Evolutionary conservation across 2,329 filamentous ascomycete genomes (phyloP).

Genomic region (Fusarium ambrosium): DNA sequence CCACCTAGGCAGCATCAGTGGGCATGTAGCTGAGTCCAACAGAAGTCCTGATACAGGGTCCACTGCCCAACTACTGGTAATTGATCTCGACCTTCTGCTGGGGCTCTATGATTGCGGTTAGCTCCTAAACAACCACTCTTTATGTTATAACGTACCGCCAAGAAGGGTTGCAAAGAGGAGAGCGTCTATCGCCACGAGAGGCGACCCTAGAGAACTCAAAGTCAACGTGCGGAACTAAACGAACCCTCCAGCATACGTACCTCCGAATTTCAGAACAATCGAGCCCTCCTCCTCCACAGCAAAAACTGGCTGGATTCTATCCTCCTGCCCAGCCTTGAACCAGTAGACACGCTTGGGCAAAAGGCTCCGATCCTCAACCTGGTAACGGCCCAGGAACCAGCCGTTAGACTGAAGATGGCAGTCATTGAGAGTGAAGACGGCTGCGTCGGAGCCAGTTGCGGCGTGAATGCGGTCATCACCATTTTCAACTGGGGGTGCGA

Average conservation of each 20-base stretch:
- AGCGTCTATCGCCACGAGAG: not conserved
- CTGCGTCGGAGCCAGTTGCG: not conserved
- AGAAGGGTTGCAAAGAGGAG: not conserved
- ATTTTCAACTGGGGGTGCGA: not conserved
- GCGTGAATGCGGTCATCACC: conserved; percentile 13
- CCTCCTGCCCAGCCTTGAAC: not conserved
- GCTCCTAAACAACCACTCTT: not conserved
- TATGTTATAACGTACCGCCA: not conserved
- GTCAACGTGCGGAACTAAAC: not conserved
- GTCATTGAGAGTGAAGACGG: conserved; percentile 15
- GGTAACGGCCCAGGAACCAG: conserved; percentile 14
- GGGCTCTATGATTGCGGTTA: not conserved
- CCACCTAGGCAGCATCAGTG: not conserved
- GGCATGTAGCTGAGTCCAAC: not conserved
- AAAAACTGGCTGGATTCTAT: not conserved
- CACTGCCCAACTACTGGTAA: not conserved
- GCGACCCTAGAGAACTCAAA: not conserved
- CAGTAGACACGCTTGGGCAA: conserved; percentile 20
- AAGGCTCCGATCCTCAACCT: conserved; percentile 9
- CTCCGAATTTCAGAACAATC: conserved; percentile 6
- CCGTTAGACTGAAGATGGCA: conserved; percentile 1
- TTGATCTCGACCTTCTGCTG: not conserved
- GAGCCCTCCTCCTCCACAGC: not conserved
- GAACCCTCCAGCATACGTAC: not conserved
- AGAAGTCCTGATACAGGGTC: not conserved